Percentiles rank a stretch among this genome's conserved stretches.
phyloP scores from a whole-genome alignment of 192 early-diverging fungal species.

The Coemansia sp. region DNA sequence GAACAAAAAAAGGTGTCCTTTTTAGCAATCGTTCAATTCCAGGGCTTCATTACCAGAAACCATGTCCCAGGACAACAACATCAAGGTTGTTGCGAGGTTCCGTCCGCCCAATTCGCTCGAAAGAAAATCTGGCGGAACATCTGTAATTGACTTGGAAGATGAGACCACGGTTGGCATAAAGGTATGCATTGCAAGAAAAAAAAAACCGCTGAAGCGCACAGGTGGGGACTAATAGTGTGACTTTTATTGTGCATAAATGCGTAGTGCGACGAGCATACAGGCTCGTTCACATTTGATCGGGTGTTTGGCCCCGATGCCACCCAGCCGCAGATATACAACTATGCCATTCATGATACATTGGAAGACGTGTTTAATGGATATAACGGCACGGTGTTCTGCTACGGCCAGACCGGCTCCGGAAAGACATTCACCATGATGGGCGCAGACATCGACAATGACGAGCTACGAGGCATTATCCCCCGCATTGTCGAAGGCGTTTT shows the following conservation, averaged over 20 bases:
- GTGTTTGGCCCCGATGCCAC: slow-evolving; percentile 83
- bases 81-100: slow-evolving; percentile 97
- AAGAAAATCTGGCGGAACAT: slow-evolving; percentile 85
- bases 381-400: slow-evolving; percentile 99
- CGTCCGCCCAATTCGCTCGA: slow-evolving; percentile 92
- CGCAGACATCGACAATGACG: slow-evolving; percentile 87
- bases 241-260: slow-evolving; percentile 25
- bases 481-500: slow-evolving; percentile 97
- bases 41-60: not conserved
- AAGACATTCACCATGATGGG: slow-evolving; percentile 99
- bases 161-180: slow-evolving; percentile 55
- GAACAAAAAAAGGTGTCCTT: not conserved
- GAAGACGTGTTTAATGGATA: slow-evolving; percentile 95
- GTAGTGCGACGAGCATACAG: slow-evolving; percentile 62
- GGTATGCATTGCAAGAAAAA: slow-evolving; percentile 21
- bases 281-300: slow-evolving; percentile 85
- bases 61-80: slow-evolving; percentile 76
- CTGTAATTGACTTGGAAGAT: slow-evolving; percentile 75
- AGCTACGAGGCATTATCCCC: slow-evolving; percentile 92
- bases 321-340: slow-evolving; percentile 87
- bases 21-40: not conserved
- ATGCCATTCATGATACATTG: slow-evolving; percentile 86
- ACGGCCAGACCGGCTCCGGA: slow-evolving; percentile 98
- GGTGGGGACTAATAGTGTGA: not conserved
- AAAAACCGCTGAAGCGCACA: not conserved